Evolutionary conservation across 306 rosid species (phyloP), one percentile per base, ranked within the genome.

Genomic region (Lupinus albus): DNA sequence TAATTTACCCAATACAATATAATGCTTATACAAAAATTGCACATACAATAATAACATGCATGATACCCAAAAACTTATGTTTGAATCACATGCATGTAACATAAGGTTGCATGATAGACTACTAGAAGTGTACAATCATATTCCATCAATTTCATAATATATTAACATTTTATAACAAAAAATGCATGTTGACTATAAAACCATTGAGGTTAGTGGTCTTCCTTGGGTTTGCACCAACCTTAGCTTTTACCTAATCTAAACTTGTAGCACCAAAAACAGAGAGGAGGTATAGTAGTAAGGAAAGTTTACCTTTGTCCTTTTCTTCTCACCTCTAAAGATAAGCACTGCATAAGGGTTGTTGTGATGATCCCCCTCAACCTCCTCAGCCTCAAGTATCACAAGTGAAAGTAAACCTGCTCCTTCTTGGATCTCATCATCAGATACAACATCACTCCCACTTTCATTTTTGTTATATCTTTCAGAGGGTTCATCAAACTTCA

Each of bases 351-450:
- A 93, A 21, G 97, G 96, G 73, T 92, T 92, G 76, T 73, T 92
- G 81, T 89, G 96, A 71, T 71, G 89, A 48, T 81, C 68, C 49
- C 95, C 98, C 61, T 92, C 98, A 49, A 92, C 87, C 47, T 87
- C 88, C 62, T 83, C 85, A 44, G 97, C 98, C 67, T 82, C 95
- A 42, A 72, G 89, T 32, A 92, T 59, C 9, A 67, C 14, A 11
- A 92, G 79, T 10, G 89, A 87, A 68, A 92, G 96, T 62, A 92
- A 78, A 59, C 98, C 98, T 4, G 87, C 97, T 67, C 89, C 85
- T 16, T 49, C 84, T 46, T 67, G 75, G 18, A 76, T 68, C 62
- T 82, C 89, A 30, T 79, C 85, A 18, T 84, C 86, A 1, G 84
- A 64, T 68, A 61, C 32, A 46, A 33, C n/a, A 46, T 66, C 75